Evolutionary conservation across 2,329 filamentous ascomycete species (phyloP).

Genomic region (Colletotrichum echinochloae): DNA sequence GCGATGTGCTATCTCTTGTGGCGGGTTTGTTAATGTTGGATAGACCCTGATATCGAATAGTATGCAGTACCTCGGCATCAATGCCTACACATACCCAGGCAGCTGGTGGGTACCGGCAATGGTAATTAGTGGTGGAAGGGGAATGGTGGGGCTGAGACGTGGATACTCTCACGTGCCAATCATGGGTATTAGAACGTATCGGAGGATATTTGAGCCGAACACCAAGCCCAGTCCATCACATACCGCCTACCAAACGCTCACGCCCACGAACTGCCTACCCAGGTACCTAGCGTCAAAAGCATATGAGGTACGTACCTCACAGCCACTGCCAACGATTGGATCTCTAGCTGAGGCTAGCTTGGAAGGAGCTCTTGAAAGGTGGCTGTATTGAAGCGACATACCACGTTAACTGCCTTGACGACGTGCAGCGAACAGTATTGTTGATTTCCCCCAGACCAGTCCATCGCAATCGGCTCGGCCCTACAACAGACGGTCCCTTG

Average conservation of each 20-base stretch:
- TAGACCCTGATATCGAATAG: background rate
- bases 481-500: background rate
- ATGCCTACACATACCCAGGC: background rate
- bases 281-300: background rate
- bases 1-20: slow-evolving; percentile 2
- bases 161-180: background rate
- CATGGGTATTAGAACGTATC: too few relatives aligned
- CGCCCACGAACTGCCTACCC: background rate
- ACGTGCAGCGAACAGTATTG: background rate
- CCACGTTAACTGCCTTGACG: background rate
- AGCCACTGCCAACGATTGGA: background rate
- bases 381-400: slow-evolving; percentile 3
- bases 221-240: background rate
- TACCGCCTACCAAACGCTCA: background rate
- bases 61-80: slow-evolving; percentile 12
- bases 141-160: background rate
- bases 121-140: background rate
- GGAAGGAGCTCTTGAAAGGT: slow-evolving; percentile 13
- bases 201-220: background rate
- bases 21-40: background rate
- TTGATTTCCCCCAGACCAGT: background rate
- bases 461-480: background rate
- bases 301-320: background rate
- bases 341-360: slow-evolving; percentile 14
- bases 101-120: background rate